Evolutionary conservation across 2,329 filamentous ascomycete genomes (phyloP).

Genomic region (Colletotrichum sp.): DNA sequence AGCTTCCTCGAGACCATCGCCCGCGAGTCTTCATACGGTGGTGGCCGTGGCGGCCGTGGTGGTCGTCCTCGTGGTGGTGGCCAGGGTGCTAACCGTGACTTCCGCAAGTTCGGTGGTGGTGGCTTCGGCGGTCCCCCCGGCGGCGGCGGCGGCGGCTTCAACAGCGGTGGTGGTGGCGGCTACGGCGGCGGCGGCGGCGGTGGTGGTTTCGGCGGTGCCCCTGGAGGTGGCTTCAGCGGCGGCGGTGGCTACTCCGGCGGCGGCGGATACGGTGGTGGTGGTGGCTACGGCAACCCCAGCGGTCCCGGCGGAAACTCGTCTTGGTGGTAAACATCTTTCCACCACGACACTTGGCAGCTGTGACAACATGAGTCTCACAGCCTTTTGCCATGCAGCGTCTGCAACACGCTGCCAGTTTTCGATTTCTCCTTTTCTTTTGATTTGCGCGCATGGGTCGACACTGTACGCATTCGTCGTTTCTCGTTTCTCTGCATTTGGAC

Average conservation of each 20-base stretch:
- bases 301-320: constrained; percentile 68
- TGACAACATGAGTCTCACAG: background rate
- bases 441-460: constrained; percentile 20
- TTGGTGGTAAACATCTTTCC: constrained; percentile 64
- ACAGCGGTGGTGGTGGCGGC: constrained; percentile 40
- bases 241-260: constrained; percentile 42
- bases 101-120: constrained; percentile 78
- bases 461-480: constrained; percentile 26
- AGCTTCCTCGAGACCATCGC: constrained; percentile 96
- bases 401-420: constrained; percentile 38
- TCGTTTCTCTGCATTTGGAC: constrained; percentile 31
- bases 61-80: constrained; percentile 75
- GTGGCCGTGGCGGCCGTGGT: constrained; percentile 67
- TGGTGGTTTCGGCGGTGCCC: constrained; percentile 56
- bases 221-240: constrained; percentile 48
- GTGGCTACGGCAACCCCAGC: constrained; percentile 73
- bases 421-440: constrained; percentile 15
- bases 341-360: background rate
- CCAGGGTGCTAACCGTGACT: constrained; percentile 79
- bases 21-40: constrained; percentile 87
- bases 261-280: constrained; percentile 51
- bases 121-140: constrained; percentile 52
- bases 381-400: constrained; percentile 21
- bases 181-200: constrained; percentile 54
- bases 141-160: constrained; percentile 48